Evolutionary conservation across 148 eudicot species (phyloP).

Genomic region (Chenopodium formosanum): DNA sequence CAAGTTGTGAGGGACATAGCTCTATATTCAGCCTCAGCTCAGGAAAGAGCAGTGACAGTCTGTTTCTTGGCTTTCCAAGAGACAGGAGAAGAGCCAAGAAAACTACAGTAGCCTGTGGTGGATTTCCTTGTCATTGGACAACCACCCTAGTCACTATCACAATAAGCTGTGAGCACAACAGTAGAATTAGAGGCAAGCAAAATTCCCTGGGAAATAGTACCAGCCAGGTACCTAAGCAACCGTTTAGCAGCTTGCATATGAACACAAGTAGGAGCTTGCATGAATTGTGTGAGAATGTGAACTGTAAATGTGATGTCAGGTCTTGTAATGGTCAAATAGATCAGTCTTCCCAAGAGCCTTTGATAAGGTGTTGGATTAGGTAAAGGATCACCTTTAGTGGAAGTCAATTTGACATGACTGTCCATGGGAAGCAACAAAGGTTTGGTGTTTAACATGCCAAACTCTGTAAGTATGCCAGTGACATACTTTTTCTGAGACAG

Average conservation of each 20-base stretch:
- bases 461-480: not conserved
- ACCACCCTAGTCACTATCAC: not conserved
- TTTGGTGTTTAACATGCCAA: not conserved
- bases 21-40: constrained; percentile 9
- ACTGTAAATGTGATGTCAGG: too few species aligned
- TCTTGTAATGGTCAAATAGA: too few species aligned
- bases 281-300: not conserved
- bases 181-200: not conserved
- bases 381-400: not conserved
- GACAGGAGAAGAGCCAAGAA: not conserved
- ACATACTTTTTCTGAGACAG: not conserved
- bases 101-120: not conserved
- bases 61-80: constrained; percentile 2
- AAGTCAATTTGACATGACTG: not conserved
- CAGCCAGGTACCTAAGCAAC: not conserved
- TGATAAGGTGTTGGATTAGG: too few species aligned
- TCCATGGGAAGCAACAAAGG: not conserved
- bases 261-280: not conserved
- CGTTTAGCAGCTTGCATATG: constrained; percentile 7
- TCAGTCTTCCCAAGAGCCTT: too few species aligned
- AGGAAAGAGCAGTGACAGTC: not conserved
- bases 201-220: not conserved
- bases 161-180: not conserved
- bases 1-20: not conserved
- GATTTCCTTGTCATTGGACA: not conserved